Percentiles rank a stretch among this genome's conserved stretches.
Evolutionary conservation across 371 early-diverging fungal species (phyloP).

Genomic region (Mucor indicus): DNA sequence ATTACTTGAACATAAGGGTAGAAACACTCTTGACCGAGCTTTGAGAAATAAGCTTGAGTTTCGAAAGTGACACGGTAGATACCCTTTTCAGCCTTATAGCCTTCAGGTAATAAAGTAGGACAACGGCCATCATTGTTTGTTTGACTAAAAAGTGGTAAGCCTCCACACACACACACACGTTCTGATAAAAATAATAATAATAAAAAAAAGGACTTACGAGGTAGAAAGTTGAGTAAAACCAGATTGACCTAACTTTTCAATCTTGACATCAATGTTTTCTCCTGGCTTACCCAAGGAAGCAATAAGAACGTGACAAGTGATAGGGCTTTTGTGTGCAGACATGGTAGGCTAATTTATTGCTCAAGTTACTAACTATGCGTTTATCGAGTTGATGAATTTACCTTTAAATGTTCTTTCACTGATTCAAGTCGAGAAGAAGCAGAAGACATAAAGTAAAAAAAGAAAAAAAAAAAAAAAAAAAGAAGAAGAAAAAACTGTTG

Average conservation of each 20-base stretch:
- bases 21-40: slow-evolving; percentile 63
- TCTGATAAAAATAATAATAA: too few relatives aligned
- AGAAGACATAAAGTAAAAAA: slow-evolving; percentile 23
- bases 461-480: slow-evolving; percentile 5
- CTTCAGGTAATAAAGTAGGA: slow-evolving; percentile 56
- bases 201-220: slow-evolving; percentile 29
- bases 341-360: slow-evolving; percentile 44
- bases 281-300: slow-evolving; percentile 83
- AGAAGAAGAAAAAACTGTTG: too few relatives aligned
- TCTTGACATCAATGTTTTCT: slow-evolving; percentile 64
- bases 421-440: slow-evolving; percentile 26
- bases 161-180: neutral
- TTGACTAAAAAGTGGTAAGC: slow-evolving; percentile 26
- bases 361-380: too few relatives aligned
- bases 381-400: slow-evolving; percentile 4
- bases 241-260: slow-evolving; percentile 49
- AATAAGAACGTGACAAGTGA: slow-evolving; percentile 89
- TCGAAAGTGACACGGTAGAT: slow-evolving; percentile 81
- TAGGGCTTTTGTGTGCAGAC: slow-evolving; percentile 54
- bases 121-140: slow-evolving; percentile 84
- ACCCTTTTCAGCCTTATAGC: slow-evolving; percentile 58
- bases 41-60: slow-evolving; percentile 70
- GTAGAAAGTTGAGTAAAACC: slow-evolving; percentile 28
- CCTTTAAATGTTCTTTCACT: slow-evolving; percentile 36
- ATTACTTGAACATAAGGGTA: slow-evolving; percentile 82